These are phyloP conservation scores for Kuraishia ogatae DNA, from an alignment of 805 yeast genomes.

Conservation along the genomic window DNA sequence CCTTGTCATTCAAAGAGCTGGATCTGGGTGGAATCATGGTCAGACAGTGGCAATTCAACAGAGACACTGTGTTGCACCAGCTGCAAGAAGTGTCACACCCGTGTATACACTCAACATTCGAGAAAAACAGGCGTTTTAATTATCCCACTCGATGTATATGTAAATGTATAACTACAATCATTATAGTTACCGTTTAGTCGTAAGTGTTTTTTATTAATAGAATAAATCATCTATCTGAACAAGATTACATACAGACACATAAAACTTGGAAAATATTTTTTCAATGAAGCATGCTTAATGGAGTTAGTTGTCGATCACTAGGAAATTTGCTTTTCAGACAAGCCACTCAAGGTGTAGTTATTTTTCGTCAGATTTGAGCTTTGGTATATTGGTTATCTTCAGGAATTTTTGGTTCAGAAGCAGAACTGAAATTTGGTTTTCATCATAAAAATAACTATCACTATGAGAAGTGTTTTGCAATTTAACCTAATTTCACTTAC, in stretches of 20 bases:
- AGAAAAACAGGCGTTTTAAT: no score
- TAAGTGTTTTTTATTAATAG: no score
- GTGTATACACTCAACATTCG: no score
- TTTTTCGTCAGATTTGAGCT: slow-evolving; percentile 31
- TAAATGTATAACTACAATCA: background rate
- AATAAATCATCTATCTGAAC: no score
- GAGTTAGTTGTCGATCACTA: background rate
- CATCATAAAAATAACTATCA: slow-evolving; percentile 40
- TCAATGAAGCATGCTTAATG: background rate
- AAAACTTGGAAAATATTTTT: background rate
- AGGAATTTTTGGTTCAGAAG: slow-evolving; percentile 72
- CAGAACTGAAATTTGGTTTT: slow-evolving; percentile 79
- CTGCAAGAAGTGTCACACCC: no score
- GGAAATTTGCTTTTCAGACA: background rate
- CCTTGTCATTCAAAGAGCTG: no score
- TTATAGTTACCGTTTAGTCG: no score
- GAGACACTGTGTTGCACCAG: background rate
- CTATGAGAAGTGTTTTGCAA: background rate
- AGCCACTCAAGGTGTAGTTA: background rate
- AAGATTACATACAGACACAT: no score
- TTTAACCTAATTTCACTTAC: background rate
- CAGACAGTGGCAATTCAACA: no score
- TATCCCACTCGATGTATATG: no score
- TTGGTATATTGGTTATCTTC: slow-evolving; percentile 75
- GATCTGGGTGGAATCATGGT: no score